Evolutionary conservation across 768 basidiomycete genomes (phyloP), one percentile per base, ranked within the genome.

Genomic region (Rhodotorula diobovata): DNA sequence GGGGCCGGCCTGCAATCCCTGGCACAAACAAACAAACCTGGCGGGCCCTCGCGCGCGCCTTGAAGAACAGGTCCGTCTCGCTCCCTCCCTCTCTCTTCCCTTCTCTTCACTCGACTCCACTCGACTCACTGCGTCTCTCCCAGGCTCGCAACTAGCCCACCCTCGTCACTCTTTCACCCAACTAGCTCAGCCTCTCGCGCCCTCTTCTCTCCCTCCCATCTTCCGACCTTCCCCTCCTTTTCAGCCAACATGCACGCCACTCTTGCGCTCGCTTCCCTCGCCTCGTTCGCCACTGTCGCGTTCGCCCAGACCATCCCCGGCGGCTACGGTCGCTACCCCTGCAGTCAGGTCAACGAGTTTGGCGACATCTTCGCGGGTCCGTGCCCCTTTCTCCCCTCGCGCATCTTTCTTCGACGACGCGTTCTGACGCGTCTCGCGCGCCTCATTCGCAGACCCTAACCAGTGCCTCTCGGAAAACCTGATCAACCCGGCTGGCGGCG

Each of bases 271-370:
- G 53, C 54, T 34, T 43, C 67, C 45, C 41, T 68, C 61, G 67
- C 60, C 11, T 56, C 67, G 43, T 32, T 61, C 53, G 60, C 67
- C 10, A 46, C 59, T 7, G 34, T 68, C 60, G 67, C 60, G 1
- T 1, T 30, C 59, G 67, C 67, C 43, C 59, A 61, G 45, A n/a
- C n/a, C n/a, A 32, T 23, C 59, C 10, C 30, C 30, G 1, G 18
- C 4, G 64, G 64, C 35, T 66, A 66, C 65, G 65, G 65, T 66
- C 65, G 67, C 45, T 68, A 61, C 67, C 60, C 67, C 41, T 68
- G 67, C 67, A 61, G 54, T 35, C 34, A 37, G 43, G 32, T 68
- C 67, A 62, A 61, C 60, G 67, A 60, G 21, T 60, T 56, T 54
- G 45, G 51, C 34, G 45, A 50, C 41, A 61, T 65, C 71, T 59